Conservation (phyloP, 2,329 filamentous ascomycete species). For the Microdochium trichocladiopsis region DNA sequence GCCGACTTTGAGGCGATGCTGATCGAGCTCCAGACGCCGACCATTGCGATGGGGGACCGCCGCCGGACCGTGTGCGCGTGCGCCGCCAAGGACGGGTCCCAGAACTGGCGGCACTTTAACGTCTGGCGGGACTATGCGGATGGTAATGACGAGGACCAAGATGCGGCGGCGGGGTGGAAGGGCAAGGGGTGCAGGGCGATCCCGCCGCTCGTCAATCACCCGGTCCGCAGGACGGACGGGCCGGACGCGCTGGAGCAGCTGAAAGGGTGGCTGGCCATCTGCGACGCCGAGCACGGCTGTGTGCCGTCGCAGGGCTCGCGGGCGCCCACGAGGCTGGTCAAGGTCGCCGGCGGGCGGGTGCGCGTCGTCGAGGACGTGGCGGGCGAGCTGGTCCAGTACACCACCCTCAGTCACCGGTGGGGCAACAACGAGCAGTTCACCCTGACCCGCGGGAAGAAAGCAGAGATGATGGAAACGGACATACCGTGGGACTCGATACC, state of each 20-base stretch:
- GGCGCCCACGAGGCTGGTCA: slow-evolving; percentile 3
- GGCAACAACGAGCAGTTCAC: slow-evolving; percentile 3
- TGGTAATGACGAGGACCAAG: no score
- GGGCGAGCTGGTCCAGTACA: slow-evolving; percentile 2
- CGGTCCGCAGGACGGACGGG: slow-evolving; percentile 3
- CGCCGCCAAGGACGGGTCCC: not conserved
- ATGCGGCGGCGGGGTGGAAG: no score
- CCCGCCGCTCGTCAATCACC: not conserved
- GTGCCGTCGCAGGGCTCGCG: not conserved
- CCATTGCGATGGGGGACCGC: not conserved
- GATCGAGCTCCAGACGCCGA: not conserved
- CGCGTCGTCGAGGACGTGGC: slow-evolving; percentile 1
- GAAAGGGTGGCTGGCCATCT: slow-evolving; percentile 3
- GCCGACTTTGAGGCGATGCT: not conserved
- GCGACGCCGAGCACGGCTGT: slow-evolving; percentile 2
- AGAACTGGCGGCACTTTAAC: slow-evolving; percentile 6
- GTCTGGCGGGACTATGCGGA: slow-evolving; percentile 1
- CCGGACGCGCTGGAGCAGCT: slow-evolving; percentile 1
- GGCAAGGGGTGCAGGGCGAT: not conserved
- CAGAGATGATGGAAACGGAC: no score
- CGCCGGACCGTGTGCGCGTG: slow-evolving; percentile 2
- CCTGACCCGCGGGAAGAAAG: no score
- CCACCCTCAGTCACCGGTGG: slow-evolving; percentile 7
- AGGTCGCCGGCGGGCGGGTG: slow-evolving; percentile 2
- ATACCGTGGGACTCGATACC: slow-evolving; percentile 7